Base-by-base conservation (phyloP, 2,329 filamentous ascomycete species). In the Cryphonectria naterciae region DNA sequence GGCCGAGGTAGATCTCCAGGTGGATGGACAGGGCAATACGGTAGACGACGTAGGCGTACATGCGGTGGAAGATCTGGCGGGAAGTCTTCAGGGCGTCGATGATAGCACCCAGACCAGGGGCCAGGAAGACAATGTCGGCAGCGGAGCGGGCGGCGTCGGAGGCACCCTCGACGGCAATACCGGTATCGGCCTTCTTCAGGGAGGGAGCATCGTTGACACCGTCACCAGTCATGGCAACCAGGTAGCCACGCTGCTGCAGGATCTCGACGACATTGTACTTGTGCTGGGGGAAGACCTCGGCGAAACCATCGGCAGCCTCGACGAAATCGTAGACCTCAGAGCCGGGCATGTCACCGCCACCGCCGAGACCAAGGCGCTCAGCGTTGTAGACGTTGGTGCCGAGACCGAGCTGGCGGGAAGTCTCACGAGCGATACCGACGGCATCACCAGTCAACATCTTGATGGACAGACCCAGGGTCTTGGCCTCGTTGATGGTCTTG, bases 371-470 rank as follows among this genome's bases (percentile, higher is more conserved):
- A 70, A 97, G 93, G 78, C 93, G 92, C 85, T 97, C 94, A 82
- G 94, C 93, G 79, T 97, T 96, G 87, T 97, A 97, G 78, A 97
- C 91, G 82, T 97, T 97, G 79, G 93, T 96, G 78, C 94, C 94
- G 72, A 97, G 91, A 85, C 94, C 93, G 75, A 97, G 92, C 83
- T 96, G 93, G 78, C 93, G 93, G 68, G 93, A 96, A 76, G 93
- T 97, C 83, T 97, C 94, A 85, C 93, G 91, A 77, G 94, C 94
- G 81, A 97, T 97, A 82, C 93, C 94, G 80, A 97, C 94, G 75
- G 94, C 93, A 80, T 97, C 94, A 88, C 94, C 94, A 83, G 94
- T 97, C 84, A 97, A 89, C 93, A 97, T 97, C 88, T 97, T 97
- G 84, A 97, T 94, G 76, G 92, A 94, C 73, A 97, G 87, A 86